Conservation (phyloP, 2,329 filamentous ascomycete species). For the Aspergillus arachidicola region DNA sequence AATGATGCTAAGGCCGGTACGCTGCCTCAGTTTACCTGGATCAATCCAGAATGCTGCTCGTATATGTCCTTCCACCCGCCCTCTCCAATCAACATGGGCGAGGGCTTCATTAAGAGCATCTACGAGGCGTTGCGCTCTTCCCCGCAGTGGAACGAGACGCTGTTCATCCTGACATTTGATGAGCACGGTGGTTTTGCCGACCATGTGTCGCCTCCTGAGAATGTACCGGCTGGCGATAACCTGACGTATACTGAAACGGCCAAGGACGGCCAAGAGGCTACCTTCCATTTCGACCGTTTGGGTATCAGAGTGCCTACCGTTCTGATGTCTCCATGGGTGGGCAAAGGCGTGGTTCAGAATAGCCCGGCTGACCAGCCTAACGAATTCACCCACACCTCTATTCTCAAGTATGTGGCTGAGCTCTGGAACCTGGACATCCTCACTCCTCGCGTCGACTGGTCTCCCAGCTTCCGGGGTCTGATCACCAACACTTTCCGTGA, state of each 20-base stretch:
- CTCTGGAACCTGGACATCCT: slow-evolving; percentile 47
- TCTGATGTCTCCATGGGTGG: slow-evolving; percentile 50
- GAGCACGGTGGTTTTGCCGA: slow-evolving; percentile 53
- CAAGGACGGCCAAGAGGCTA: slow-evolving; percentile 38
- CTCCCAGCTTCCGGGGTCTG: slow-evolving; percentile 41
- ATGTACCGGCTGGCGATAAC: slow-evolving; percentile 43
- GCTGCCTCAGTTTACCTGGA: slow-evolving; percentile 50
- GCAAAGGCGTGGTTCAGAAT: slow-evolving; percentile 45
- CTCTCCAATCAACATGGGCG: slow-evolving; percentile 48
- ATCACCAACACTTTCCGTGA: slow-evolving; percentile 30
- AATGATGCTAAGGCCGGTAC: slow-evolving; percentile 48
- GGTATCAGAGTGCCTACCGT: slow-evolving; percentile 50
- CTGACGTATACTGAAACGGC: slow-evolving; percentile 37
- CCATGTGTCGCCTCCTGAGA: slow-evolving; percentile 47
- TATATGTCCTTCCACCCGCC: slow-evolving; percentile 53
- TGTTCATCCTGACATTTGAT: slow-evolving; percentile 53
- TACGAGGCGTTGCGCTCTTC: slow-evolving; percentile 49
- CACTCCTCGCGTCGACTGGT: slow-evolving; percentile 42
- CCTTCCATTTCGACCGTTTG: slow-evolving; percentile 45
- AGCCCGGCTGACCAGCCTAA: slow-evolving; percentile 39
- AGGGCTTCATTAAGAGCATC: slow-evolving; percentile 50
- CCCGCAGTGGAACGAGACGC: slow-evolving; percentile 51
- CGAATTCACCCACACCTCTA: slow-evolving; percentile 50
- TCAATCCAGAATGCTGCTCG: slow-evolving; percentile 56
- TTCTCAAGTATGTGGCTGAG: slow-evolving; percentile 46